These are phyloP conservation scores for Citeromyces matritensis DNA, from an alignment of 805 yeast species.

Conservation along the genomic window DNA sequence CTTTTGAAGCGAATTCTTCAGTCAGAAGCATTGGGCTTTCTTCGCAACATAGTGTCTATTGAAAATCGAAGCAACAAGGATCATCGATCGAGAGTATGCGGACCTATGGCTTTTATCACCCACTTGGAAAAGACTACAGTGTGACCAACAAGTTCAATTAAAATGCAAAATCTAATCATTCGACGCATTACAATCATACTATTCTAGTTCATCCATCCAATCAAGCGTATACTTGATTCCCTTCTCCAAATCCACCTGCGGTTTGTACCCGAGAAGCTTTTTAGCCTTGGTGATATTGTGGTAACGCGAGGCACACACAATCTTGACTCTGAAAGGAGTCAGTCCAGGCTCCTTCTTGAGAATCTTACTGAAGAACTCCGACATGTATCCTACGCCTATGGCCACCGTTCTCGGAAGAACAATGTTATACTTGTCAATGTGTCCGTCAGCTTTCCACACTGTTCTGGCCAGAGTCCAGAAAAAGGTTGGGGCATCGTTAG, in stretches of 20 bases:
- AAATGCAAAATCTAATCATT: not conserved
- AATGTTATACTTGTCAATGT: slow-evolving; percentile 52
- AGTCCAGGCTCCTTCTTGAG: slow-evolving; percentile 82
- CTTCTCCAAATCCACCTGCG: slow-evolving; percentile 61
- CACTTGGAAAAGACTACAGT: too few species aligned
- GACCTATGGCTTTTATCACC: too few species aligned
- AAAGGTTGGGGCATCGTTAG: slow-evolving; percentile 89
- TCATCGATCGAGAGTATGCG: slow-evolving; percentile 25
- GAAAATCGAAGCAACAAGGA: too few species aligned
- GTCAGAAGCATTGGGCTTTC: too few species aligned
- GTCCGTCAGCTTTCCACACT: slow-evolving; percentile 95
- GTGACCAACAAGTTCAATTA: not conserved
- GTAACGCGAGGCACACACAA: slow-evolving; percentile 87
- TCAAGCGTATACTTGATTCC: slow-evolving; percentile 71
- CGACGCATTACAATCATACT: not conserved
- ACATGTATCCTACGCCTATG: slow-evolving; percentile 62
- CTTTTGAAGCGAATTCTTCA: too few species aligned
- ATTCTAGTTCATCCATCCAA: slow-evolving; percentile 92
- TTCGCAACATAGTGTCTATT: too few species aligned
- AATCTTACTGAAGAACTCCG: slow-evolving; percentile 59
- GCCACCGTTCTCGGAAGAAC: slow-evolving; percentile 68
- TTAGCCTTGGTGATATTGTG: slow-evolving; percentile 88
- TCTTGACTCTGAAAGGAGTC: slow-evolving; percentile 87
- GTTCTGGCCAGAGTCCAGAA: slow-evolving; percentile 96
- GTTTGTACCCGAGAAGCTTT: slow-evolving; percentile 58